Evolutionary conservation across 2,329 filamentous ascomycete species (phyloP), one percentile per base, ranked within the genome.

Genomic region (Paracoccidioides brasiliensis): DNA sequence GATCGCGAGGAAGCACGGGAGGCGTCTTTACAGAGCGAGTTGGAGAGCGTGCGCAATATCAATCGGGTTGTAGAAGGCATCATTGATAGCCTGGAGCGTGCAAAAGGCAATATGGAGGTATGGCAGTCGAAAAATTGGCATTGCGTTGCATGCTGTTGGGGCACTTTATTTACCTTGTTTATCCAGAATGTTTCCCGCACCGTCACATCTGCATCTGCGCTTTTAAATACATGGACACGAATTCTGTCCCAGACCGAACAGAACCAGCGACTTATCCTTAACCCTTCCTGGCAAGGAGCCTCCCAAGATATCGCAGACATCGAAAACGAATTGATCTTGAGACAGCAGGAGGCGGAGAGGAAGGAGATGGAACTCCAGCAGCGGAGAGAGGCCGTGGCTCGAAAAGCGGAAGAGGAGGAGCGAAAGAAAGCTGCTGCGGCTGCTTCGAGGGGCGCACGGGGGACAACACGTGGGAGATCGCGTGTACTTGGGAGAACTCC

Each of bases 191-290:
- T 97, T 40, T 86, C 86, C 54, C 80, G 80, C 59, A 96, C 93
- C 3, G 90, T 97, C 44, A 80, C 80, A 61, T 91, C 90, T 55
- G 90, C 93, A 3, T 94, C 90, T 12, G 87, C 86, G 1, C 80
- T 98, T 12, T 82, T 98, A 37, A 90, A 94, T 64, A 95, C 90
- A 14, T 98, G 91, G 91, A 95, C 90, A 7, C 84, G 90, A 53
- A 96, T 98, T 61, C 80, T 98, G 10, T 93, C 89, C 5, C 93
- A 98, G 71, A 96, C 93, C 4, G 93, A 98, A 72, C 93, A 98
- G 72, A 97, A 95, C 67, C 90, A 97, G 70, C 84, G 93, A 30
- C 76, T 98, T 52, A 85, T 98, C 46, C 78, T 97, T 48, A 86
- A 95, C 66, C 87, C 89, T 1, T 78, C 82, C 57, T 98, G 91